Conservation (phyloP, 495 filamentous ascomycete genomes). For the Amniculicola lignicola region DNA sequence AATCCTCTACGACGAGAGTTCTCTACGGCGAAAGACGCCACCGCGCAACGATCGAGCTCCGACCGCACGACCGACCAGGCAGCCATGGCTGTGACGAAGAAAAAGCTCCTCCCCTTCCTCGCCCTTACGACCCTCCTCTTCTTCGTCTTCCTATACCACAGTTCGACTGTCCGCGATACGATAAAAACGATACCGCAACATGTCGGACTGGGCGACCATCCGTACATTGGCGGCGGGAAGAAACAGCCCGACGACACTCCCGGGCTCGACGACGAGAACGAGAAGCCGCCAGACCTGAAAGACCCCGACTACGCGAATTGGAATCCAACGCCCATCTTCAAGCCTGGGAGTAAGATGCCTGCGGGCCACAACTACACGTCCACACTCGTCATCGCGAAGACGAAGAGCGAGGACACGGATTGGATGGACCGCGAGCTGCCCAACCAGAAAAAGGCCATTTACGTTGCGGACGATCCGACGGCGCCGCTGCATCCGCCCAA, state of each 20-base stretch:
- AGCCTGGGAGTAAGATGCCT: slow-evolving; percentile 30
- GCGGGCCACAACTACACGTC: slow-evolving; percentile 43
- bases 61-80: too few relatives aligned
- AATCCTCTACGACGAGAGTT: too few relatives aligned
- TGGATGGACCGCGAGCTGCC: slow-evolving; percentile 60
- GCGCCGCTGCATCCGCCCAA: slow-evolving; percentile 62
- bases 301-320: slow-evolving; percentile 29
- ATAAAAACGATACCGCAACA: slow-evolving; percentile 29
- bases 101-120: slow-evolving; percentile 23
- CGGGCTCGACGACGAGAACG: slow-evolving; percentile 2
- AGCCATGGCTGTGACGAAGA: slow-evolving; percentile 18
- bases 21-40: too few relatives aligned
- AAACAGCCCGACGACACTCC: too few relatives aligned
- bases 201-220: slow-evolving; percentile 29
- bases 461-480: slow-evolving; percentile 60
- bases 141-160: slow-evolving; percentile 29
- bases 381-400: slow-evolving; percentile 57
- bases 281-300: slow-evolving; percentile 1
- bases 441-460: slow-evolving; percentile 59
- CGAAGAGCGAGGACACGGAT: slow-evolving; percentile 53
- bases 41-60: too few relatives aligned
- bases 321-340: slow-evolving; percentile 30
- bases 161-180: slow-evolving; percentile 22
- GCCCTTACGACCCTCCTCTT: slow-evolving; percentile 19
- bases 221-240: too few relatives aligned